phyloP scores from a whole-genome alignment of 2,329 filamentous ascomycete genomes.

The Hortaea sp. region DNA sequence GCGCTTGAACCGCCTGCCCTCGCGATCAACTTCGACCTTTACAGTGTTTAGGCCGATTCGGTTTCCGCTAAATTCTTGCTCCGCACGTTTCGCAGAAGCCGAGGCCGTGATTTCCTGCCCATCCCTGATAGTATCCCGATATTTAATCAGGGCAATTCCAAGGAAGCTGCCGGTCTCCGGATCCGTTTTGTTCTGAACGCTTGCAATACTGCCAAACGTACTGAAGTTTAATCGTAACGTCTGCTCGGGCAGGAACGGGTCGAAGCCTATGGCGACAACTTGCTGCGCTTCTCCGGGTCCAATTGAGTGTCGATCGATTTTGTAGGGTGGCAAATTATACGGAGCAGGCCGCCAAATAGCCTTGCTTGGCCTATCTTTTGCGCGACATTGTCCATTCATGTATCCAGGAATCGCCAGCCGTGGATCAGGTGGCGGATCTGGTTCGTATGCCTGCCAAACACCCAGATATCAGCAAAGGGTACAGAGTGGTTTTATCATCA shows the following conservation, averaged over 20 bases:
- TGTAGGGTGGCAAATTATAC: slow-evolving; percentile 72
- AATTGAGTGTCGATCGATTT: slow-evolving; percentile 72
- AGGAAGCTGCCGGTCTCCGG: slow-evolving; percentile 89
- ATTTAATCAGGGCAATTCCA: slow-evolving; percentile 85
- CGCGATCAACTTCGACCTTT: slow-evolving; percentile 78
- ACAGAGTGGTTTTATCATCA: slow-evolving; percentile 26
- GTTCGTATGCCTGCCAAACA: slow-evolving; percentile 46
- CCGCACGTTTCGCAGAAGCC: slow-evolving; percentile 71
- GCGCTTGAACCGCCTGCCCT: slow-evolving; percentile 70
- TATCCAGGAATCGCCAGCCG: slow-evolving; percentile 61
- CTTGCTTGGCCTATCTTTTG: slow-evolving; percentile 51
- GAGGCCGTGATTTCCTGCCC: slow-evolving; percentile 55
- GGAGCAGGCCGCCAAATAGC: slow-evolving; percentile 61
- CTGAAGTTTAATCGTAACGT: slow-evolving; percentile 62
- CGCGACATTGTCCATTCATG: slow-evolving; percentile 39
- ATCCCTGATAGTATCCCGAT: slow-evolving; percentile 57
- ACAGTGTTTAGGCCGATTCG: slow-evolving; percentile 70
- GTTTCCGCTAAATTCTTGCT: slow-evolving; percentile 65
- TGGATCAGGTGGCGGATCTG: slow-evolving; percentile 71
- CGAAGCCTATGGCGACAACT: slow-evolving; percentile 91
- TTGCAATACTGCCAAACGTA: slow-evolving; percentile 75
- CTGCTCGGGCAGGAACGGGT: slow-evolving; percentile 72
- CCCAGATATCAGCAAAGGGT: slow-evolving; percentile 29
- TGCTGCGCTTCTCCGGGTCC: slow-evolving; percentile 84
- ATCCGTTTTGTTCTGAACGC: slow-evolving; percentile 89